phyloP scores from a whole-genome alignment of 106 monocot genomes.

The Chionographis japonica region DNA sequence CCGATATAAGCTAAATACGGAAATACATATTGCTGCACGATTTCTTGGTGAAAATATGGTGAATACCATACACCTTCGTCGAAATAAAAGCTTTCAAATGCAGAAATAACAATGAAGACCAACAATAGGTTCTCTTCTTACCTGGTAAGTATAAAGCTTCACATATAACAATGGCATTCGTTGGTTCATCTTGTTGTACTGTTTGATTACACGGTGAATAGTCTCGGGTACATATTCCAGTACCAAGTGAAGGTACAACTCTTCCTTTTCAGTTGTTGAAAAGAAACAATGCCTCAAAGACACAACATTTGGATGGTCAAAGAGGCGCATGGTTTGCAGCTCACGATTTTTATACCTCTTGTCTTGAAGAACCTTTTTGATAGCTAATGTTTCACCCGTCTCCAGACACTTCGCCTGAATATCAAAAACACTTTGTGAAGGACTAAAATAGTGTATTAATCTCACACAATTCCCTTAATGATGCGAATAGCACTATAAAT shows the following conservation, averaged over 20 bases:
- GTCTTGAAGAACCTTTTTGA: background rate
- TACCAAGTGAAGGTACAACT: conserved; percentile 1
- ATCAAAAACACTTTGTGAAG: background rate
- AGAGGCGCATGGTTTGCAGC: conserved; percentile 5
- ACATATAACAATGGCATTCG: background rate
- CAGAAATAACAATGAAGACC: too few species aligned
- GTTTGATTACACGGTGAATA: conserved; percentile 2
- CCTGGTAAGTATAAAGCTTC: background rate
- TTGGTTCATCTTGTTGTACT: conserved; percentile 5
- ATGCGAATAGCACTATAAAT: too few species aligned
- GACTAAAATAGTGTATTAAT: background rate
- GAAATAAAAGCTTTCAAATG: too few species aligned
- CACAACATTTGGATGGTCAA: conserved; percentile 5
- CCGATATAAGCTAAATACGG: too few species aligned
- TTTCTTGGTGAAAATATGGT: too few species aligned
- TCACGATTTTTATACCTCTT: conserved; percentile 4
- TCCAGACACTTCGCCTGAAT: conserved; percentile 9
- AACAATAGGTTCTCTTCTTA: too few species aligned
- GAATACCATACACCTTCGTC: too few species aligned
- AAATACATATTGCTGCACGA: too few species aligned
- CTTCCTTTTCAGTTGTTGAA: conserved; percentile 7
- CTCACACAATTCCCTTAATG: too few species aligned
- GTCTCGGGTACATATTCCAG: background rate
- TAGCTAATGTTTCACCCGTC: background rate
- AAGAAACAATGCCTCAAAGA: conserved; percentile 2